These are phyloP conservation scores for Sphagnum contortum DNA, from an alignment of 225 moss, liverwort and hornwort genomes.

Conservation along the genomic window DNA sequence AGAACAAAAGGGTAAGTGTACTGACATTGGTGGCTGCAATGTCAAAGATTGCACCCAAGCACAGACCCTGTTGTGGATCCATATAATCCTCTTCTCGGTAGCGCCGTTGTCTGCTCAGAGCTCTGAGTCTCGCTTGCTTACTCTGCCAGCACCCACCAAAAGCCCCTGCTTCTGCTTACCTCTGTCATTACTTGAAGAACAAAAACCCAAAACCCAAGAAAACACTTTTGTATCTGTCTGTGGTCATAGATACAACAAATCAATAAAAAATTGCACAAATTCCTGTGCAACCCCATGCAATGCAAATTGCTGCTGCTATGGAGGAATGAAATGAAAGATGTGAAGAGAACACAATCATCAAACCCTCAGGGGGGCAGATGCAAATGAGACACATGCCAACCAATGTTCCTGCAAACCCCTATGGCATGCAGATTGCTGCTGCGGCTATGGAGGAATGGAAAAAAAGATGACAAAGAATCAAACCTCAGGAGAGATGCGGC, in stretches of 20 bases:
- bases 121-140: slow-evolving; percentile 41
- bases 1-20: background rate
- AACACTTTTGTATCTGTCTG: too few species aligned
- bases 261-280: too few species aligned
- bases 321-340: background rate
- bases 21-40: slow-evolving; percentile 98
- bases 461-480: background rate
- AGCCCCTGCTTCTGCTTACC: background rate
- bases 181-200: background rate
- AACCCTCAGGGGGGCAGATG: slow-evolving; percentile 9
- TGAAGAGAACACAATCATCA: background rate
- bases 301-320: too few species aligned
- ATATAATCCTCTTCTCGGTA: slow-evolving; percentile 96
- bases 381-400: slow-evolving; percentile 1
- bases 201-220: too few species aligned
- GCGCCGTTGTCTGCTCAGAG: slow-evolving; percentile 40
- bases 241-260: too few species aligned
- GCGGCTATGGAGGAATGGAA: background rate
- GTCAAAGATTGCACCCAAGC: slow-evolving; percentile 91
- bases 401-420: background rate
- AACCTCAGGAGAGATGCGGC: slow-evolving; percentile 50
- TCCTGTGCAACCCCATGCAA: too few species aligned
- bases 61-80: slow-evolving; percentile 97
- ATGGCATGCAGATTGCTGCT: too few species aligned
- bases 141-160: slow-evolving; percentile 42